A percentile compares a stretch with the other conserved stretches of the same genome.
Conservation (phyloP, 2,329 filamentous ascomycete genomes). For the Fusarium multiceps region DNA sequence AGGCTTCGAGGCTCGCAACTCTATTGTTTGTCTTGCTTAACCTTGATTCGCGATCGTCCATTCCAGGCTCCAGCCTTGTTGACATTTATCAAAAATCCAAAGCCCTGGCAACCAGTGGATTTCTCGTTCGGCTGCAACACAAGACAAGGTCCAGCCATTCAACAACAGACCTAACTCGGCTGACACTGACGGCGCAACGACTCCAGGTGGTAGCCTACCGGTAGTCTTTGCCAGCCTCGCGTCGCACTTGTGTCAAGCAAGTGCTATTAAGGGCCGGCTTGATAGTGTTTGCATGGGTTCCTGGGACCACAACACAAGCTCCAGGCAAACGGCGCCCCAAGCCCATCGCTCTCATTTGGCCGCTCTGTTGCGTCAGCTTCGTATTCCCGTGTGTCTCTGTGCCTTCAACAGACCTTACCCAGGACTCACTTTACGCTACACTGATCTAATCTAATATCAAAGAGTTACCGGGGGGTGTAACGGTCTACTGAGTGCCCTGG, state of each 20-base stretch:
- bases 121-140: constrained; percentile 23
- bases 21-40: constrained; percentile 24
- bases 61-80: constrained; percentile 44
- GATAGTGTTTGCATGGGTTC: constrained; percentile 37
- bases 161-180: constrained; percentile 20
- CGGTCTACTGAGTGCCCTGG: constrained; percentile 41
- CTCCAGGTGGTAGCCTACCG: constrained; percentile 31
- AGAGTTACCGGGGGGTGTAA: constrained; percentile 35
- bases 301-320: constrained; percentile 29
- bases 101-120: constrained; percentile 37
- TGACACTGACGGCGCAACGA: constrained; percentile 27
- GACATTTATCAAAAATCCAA: constrained; percentile 20
- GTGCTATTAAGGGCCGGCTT: constrained; percentile 34
- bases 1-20: constrained; percentile 24
- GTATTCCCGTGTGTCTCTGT: constrained; percentile 41
- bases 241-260: constrained; percentile 36
- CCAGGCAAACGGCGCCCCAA: constrained; percentile 28
- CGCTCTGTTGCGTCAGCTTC: constrained; percentile 43
- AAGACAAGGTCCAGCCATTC: constrained; percentile 23
- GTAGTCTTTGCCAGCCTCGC: constrained; percentile 38
- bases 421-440: constrained; percentile 9
- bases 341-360: constrained; percentile 16
- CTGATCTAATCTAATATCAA: constrained; percentile 32
- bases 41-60: constrained; percentile 23
- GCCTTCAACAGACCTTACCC: constrained; percentile 11